Evolutionary conservation across 2,329 filamentous ascomycete species (phyloP).

Genomic region (Plenodomus lindquistii): DNA sequence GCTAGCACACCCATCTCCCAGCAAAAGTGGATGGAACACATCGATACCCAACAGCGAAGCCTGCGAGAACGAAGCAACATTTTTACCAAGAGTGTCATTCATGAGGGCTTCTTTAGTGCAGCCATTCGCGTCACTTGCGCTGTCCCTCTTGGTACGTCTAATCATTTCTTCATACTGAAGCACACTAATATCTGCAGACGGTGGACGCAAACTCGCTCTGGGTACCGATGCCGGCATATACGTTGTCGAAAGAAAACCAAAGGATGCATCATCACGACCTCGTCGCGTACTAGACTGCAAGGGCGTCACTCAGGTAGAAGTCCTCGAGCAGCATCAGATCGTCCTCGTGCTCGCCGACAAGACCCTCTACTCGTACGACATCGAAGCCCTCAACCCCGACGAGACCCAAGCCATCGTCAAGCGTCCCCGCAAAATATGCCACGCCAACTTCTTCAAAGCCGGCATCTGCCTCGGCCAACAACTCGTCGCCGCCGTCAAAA

Average conservation of each 20-base stretch:
- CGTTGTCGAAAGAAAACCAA: conserved; percentile 86
- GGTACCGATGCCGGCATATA: conserved; percentile 95
- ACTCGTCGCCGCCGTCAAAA: conserved; percentile 95
- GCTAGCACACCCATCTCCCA: conserved; percentile 82
- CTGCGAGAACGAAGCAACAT: conserved; percentile 76
- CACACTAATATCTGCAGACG: conserved; percentile 62
- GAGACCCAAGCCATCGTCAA: conserved; percentile 76
- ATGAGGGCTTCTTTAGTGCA: conserved; percentile 88
- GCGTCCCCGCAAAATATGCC: conserved; percentile 92
- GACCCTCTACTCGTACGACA: conserved; percentile 84
- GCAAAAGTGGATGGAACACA: conserved; percentile 96
- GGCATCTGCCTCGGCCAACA: conserved; percentile 94
- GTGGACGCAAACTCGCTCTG: conserved; percentile 90
- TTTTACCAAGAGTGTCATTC: conserved; percentile 69
- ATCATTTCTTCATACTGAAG: background rate
- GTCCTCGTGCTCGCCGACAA: conserved; percentile 92
- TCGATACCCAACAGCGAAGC: conserved; percentile 86
- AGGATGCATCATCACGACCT: conserved; percentile 73
- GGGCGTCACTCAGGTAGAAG: conserved; percentile 91
- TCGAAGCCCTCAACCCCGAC: conserved; percentile 82
- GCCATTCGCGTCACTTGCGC: conserved; percentile 92
- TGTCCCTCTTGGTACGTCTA: conserved; percentile 77
- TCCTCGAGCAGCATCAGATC: conserved; percentile 91
- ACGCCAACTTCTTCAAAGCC: conserved; percentile 98
- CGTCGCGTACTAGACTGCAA: conserved; percentile 83